These are phyloP conservation scores for Parachaetomium inaequale DNA, from an alignment of 495 filamentous ascomycete species.

Conservation along the genomic window DNA sequence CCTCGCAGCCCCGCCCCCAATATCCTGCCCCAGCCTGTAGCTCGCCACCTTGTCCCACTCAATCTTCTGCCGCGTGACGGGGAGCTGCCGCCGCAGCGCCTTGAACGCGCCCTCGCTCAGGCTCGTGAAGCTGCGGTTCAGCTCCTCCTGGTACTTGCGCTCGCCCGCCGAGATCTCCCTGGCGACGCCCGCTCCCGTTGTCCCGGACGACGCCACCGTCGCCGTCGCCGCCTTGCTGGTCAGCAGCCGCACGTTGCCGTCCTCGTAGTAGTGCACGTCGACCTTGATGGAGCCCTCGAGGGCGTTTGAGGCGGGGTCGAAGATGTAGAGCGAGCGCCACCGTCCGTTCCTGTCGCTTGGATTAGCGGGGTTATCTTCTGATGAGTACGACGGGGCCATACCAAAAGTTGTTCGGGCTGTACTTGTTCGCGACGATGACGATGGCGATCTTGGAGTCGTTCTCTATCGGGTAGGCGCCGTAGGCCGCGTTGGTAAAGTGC, in stretches of 20 bases:
- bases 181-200: conserved; percentile 64
- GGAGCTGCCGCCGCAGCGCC: conserved; percentile 83
- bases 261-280: conserved; percentile 99
- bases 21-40: conserved; percentile 77
- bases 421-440: conserved; percentile 88
- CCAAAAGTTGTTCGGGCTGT: conserved; percentile 98
- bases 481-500: conserved; percentile 79
- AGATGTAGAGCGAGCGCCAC: conserved; percentile 85
- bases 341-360: conserved; percentile 73
- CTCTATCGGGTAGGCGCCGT: conserved; percentile 75
- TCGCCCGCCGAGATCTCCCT: conserved; percentile 73
- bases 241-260: conserved; percentile 91
- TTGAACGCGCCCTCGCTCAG: conserved; percentile 95
- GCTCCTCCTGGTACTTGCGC: conserved; percentile 91
- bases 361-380: not conserved
- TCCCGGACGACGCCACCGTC: conserved; percentile 55
- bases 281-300: conserved; percentile 69
- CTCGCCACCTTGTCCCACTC: conserved; percentile 99
- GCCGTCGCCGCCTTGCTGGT: conserved; percentile 70
- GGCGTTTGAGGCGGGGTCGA: conserved; percentile 58
- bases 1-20: conserved; percentile 53
- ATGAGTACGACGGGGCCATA: conserved; percentile 31
- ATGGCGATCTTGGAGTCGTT: conserved; percentile 73
- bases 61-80: conserved; percentile 96
- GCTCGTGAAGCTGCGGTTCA: conserved; percentile 83